Conservation (phyloP, 495 filamentous ascomycete species). For the Annulohypoxylon moriforme region DNA sequence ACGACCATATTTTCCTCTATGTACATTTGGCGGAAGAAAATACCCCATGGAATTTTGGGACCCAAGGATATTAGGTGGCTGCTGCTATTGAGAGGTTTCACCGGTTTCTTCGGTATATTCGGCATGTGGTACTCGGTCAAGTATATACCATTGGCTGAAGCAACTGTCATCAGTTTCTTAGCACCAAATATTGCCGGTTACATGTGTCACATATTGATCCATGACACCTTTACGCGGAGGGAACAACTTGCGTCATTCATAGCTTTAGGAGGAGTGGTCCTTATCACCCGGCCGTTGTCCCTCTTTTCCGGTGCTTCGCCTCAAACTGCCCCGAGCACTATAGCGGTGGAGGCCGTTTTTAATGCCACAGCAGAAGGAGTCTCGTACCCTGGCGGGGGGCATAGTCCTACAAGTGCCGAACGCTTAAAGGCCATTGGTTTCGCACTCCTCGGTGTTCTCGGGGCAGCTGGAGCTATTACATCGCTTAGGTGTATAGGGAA, state of each 20-base stretch:
- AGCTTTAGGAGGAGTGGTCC: conserved; percentile 81
- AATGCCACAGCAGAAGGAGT: conserved; percentile 39
- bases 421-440: conserved; percentile 78
- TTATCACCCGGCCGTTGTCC: conserved; percentile 82
- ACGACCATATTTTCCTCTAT: conserved; percentile 72
- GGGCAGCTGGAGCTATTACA: conserved; percentile 80
- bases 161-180: conserved; percentile 93
- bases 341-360: conserved; percentile 40
- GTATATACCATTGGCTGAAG: conserved; percentile 90
- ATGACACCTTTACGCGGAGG: conserved; percentile 80
- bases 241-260: conserved; percentile 82
- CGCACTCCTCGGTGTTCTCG: conserved; percentile 83
- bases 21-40: conserved; percentile 79
- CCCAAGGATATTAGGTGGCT: conserved; percentile 70
- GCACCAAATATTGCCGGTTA: conserved; percentile 85
- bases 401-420: conserved; percentile 58
- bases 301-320: conserved; percentile 56
- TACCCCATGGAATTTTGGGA: conserved; percentile 79
- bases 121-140: conserved; percentile 73
- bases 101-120: conserved; percentile 86
- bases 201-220: conserved; percentile 78
- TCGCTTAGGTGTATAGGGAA: conserved; percentile 86
- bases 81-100: conserved; percentile 74
- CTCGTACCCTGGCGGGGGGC: conserved; percentile 35
- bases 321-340: conserved; percentile 3